Evolutionary conservation across 78 protist species (phyloP).

Genomic region (Dictyostelium purpureum): DNA sequence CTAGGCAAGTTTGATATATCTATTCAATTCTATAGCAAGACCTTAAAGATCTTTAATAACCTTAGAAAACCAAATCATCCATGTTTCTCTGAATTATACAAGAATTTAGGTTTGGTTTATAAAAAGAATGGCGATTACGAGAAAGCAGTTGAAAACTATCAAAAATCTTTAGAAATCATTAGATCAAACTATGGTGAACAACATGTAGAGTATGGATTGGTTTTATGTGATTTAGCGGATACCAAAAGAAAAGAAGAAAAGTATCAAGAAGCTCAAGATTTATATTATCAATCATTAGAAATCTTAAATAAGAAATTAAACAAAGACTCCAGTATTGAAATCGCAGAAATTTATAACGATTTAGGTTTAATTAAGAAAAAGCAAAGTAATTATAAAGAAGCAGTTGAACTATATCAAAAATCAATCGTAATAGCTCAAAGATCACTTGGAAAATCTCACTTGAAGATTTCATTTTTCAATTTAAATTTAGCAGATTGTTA

Average conservation of each 20-base stretch:
- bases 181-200: neutral
- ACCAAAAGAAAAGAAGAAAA: constrained; percentile 38
- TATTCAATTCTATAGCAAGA: neutral
- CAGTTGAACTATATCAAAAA: constrained; percentile 41
- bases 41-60: constrained; percentile 10
- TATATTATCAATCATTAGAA: constrained; percentile 10
- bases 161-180: constrained; percentile 13
- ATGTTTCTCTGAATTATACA: constrained; percentile 25
- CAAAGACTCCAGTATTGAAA: constrained; percentile 11
- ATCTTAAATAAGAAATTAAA: constrained; percentile 24
- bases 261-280: neutral
- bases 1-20: constrained; percentile 8
- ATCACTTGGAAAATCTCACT: constrained; percentile 14
- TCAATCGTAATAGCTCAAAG: constrained; percentile 41
- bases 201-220: constrained; percentile 43
- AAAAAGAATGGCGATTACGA: constrained; percentile 46
- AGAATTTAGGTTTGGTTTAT: constrained; percentile 30
- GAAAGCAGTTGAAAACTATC: neutral
- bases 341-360: constrained; percentile 63
- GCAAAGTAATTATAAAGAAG: constrained; percentile 43
- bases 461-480: constrained; percentile 47
- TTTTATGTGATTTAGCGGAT: constrained; percentile 56
- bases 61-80: neutral
- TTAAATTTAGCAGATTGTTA: constrained; percentile 55
- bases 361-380: constrained; percentile 61